These are phyloP conservation scores for Fusarium setosum DNA, from an alignment of 2,329 filamentous ascomycete genomes.

Conservation along the genomic window DNA sequence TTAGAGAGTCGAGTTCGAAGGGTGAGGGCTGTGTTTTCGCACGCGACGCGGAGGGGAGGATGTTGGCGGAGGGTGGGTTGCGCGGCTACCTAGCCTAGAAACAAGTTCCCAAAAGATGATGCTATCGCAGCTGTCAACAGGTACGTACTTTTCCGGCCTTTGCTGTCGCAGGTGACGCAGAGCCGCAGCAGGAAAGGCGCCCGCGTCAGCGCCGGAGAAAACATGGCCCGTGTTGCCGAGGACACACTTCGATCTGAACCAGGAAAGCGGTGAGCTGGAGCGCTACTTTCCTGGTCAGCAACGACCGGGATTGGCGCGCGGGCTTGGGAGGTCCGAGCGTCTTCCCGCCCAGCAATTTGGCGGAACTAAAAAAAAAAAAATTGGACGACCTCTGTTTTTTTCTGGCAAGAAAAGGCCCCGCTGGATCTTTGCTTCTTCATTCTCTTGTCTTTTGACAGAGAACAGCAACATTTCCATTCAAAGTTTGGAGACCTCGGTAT, in stretches of 20 bases:
- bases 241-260: background rate
- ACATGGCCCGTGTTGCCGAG: background rate
- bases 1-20: background rate
- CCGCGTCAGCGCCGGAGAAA: slow-evolving; percentile 23
- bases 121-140: slow-evolving; percentile 36
- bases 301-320: slow-evolving; percentile 22
- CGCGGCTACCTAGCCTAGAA: slow-evolving; percentile 40
- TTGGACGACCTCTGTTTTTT: slow-evolving; percentile 5
- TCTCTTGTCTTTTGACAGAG: slow-evolving; percentile 16
- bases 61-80: slow-evolving; percentile 29
- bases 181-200: background rate
- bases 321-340: slow-evolving; percentile 19
- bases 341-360: slow-evolving; percentile 14
- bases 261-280: slow-evolving; percentile 37
- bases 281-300: slow-evolving; percentile 24
- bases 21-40: background rate
- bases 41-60: slow-evolving; percentile 1
- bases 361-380: slow-evolving; percentile 34
- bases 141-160: slow-evolving; percentile 37
- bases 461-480: background rate
- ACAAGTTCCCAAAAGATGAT: slow-evolving; percentile 36
- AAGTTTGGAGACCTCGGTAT: background rate
- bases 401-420: slow-evolving; percentile 23
- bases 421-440: slow-evolving; percentile 24
- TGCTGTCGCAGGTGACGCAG: slow-evolving; percentile 10